Conservation (phyloP, 2,329 filamentous ascomycete species). For the Aureobasidium lini region DNA sequence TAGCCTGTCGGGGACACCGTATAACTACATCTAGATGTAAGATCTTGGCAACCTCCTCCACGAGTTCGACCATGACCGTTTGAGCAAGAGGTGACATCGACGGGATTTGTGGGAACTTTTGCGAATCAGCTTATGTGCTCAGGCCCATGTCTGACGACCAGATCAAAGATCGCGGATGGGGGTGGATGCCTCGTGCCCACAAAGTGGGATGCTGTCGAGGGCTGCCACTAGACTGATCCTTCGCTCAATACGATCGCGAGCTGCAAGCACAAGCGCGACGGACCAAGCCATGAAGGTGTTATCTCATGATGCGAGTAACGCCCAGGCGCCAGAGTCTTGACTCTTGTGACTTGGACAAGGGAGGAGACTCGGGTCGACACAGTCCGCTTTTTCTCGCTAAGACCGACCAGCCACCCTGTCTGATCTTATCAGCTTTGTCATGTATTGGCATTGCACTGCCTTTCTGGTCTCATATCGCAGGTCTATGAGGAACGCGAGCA, state of each 20-base stretch:
- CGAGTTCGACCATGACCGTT: not conserved
- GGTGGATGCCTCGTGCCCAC: not conserved
- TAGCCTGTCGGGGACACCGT: not conserved
- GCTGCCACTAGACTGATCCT: conserved; percentile 7
- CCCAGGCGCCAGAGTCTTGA: not conserved
- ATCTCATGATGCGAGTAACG: not conserved
- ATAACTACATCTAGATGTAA: not conserved
- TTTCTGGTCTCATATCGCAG: not conserved
- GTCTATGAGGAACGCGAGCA: not conserved
- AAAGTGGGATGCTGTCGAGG: not conserved
- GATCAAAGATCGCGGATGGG: not conserved
- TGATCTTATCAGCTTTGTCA: not conserved
- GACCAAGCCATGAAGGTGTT: not conserved
- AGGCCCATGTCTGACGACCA: not conserved
- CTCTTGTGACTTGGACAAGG: not conserved
- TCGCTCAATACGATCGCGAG: not conserved
- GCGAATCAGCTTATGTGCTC: not conserved
- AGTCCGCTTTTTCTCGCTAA: not conserved
- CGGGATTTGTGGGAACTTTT: not conserved
- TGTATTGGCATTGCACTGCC: not conserved
- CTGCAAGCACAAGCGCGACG: not conserved
- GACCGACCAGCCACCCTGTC: not conserved
- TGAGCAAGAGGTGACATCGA: not conserved
- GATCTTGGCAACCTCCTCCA: not conserved
- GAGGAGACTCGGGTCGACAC: not conserved